These are phyloP conservation scores for Cardamine resedifolia DNA, from an alignment of 345 rosid species.

Conservation along the genomic window DNA sequence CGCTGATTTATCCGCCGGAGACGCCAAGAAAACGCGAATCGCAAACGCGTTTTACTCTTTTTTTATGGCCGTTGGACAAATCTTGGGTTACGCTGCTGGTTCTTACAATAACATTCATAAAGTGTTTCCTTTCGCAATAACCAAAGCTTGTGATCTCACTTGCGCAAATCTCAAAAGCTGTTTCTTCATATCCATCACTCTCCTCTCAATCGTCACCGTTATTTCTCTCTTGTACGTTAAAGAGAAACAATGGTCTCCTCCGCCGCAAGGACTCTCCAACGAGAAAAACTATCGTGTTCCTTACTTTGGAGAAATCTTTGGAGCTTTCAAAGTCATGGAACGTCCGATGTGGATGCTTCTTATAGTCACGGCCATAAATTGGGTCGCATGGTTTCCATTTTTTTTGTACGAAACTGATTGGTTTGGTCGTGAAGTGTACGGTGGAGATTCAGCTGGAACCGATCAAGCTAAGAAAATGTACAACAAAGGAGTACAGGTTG, in stretches of 20 bases:
- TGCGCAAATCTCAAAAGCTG: conserved; percentile 85
- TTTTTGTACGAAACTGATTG: conserved; percentile 77
- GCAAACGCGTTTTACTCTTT: conserved; percentile 68
- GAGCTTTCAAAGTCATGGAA: conserved; percentile 50
- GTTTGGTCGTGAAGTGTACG: conserved; percentile 92
- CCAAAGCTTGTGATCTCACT: conserved; percentile 67
- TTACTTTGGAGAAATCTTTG: conserved; percentile 42
- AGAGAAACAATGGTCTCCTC: conserved; percentile 43
- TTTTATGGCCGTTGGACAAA: conserved; percentile 92
- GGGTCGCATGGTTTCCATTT: conserved; percentile 94
- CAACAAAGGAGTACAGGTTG: conserved; percentile 60
- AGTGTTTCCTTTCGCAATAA: conserved; percentile 60
- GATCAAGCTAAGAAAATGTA: conserved; percentile 34
- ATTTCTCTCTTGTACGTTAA: conserved; percentile 47
- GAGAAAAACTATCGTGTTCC: background rate
- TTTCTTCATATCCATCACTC: conserved; percentile 59
- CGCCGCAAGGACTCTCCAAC: background rate
- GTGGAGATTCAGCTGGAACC: conserved; percentile 49
- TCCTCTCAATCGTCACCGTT: conserved; percentile 44
- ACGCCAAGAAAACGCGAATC: conserved; percentile 51
- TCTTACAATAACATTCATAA: conserved; percentile 54
- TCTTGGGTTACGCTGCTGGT: conserved; percentile 85
- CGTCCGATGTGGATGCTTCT: conserved; percentile 71
- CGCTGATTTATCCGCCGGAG: conserved; percentile 64
- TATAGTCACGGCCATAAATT: conserved; percentile 67